Conservation (phyloP, 306 rosid genomes). For the Acacia acuminata region DNA sequence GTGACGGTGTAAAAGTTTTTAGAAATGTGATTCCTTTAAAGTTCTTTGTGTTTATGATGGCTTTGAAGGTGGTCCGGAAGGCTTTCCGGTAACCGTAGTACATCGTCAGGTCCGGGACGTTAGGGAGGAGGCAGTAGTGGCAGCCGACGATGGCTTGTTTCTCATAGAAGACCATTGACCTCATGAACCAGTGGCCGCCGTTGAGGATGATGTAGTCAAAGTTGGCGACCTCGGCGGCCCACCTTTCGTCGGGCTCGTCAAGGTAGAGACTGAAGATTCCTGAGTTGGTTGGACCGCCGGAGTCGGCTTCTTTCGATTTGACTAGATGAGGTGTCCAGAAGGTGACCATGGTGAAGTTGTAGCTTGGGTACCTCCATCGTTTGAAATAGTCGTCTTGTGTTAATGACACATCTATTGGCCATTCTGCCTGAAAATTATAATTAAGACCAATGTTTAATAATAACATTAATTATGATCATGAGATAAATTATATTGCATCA, state of each 20-base stretch:
- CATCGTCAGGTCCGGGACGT: conserved; percentile 66
- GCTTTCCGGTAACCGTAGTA: conserved; percentile 79
- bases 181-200: conserved; percentile 82
- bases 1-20: conserved; percentile 77
- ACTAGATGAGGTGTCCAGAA: conserved; percentile 76
- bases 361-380: conserved; percentile 72
- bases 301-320: conserved; percentile 40
- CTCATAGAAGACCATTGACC: conserved; percentile 62
- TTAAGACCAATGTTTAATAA: neutral
- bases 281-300: conserved; percentile 55
- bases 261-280: conserved; percentile 70
- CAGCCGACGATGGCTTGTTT: conserved; percentile 60
- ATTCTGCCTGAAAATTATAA: conserved; percentile 60
- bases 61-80: conserved; percentile 60
- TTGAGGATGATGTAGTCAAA: conserved; percentile 71
- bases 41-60: conserved; percentile 52
- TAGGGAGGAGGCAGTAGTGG: conserved; percentile 61
- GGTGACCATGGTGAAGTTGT: conserved; percentile 78
- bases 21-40: conserved; percentile 63
- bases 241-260: conserved; percentile 65
- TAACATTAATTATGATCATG: neutral
- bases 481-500: neutral
- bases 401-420: conserved; percentile 75
- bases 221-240: conserved; percentile 58
- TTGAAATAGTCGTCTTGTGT: conserved; percentile 50